Evolutionary conservation across 2,329 filamentous ascomycete genomes (phyloP), one percentile per base, ranked within the genome.

Genomic region (Hymenotorrendiella dingleyae): DNA sequence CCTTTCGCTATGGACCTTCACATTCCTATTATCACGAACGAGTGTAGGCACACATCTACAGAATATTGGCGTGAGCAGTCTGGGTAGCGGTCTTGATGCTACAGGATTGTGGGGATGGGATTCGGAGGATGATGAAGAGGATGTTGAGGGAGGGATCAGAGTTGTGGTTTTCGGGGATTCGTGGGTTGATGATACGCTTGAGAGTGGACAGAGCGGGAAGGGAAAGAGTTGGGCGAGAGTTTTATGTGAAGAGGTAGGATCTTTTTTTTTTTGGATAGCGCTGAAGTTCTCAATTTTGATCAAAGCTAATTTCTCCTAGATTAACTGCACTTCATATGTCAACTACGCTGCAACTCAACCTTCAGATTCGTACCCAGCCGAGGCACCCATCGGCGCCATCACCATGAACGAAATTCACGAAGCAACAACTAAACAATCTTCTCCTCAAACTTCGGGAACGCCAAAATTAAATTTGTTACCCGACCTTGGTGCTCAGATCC

Each of bases 111-210:
- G 53, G 54, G 43, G 38, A 16, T 58, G 54, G 55, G 48, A 42
- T 7, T 39, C 32, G 21, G 41, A 44, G 6, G 45, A 43, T 34
- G 41, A 40, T 22, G 40, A 40, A 4, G 48, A 38, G 5, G 40
- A 44, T 16, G 32, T 35, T 4, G 47, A 40, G 10, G 46, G 43
- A 39, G 51, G 49, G 2, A 21, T 54, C 7, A 44, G 54, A 23
- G 33, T 62, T 27, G 55, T 62, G 4, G 51, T 60, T 34, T 61
- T 62, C 44, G 59, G 59, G 3, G 58, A 62, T 41, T 54, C 49
- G 20, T 62, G 58, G 57, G 56, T 55, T 4, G 58, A 57, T 48
- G 48, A 55, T 48, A 33, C 12, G 2, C 26, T 47, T 20, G 48
- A 52, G 16, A 39, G 45, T 7, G 45, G 34, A 4, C 49, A 33